Conservation (phyloP, 352 stramenopile species). For the Globisporangium orthogonon region DNA sequence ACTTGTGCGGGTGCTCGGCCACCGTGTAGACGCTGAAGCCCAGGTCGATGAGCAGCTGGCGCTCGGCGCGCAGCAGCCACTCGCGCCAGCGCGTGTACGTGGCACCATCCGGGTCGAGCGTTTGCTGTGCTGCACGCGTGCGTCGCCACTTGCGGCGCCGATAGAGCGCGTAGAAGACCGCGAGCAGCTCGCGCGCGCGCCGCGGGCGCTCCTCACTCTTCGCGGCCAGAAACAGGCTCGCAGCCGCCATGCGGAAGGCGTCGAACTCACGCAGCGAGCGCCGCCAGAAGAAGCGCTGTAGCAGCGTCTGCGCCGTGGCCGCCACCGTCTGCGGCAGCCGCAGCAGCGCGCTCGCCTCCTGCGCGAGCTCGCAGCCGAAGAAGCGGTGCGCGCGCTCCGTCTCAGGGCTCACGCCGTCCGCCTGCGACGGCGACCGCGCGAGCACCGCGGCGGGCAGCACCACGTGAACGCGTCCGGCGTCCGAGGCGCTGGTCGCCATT, state of each 20-base stretch:
- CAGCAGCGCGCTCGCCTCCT: conserved; percentile 85
- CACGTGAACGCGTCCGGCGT: conserved; percentile 19
- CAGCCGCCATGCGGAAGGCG: conserved; percentile 85
- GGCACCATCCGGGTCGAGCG: conserved; percentile 58
- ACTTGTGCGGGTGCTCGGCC: conserved; percentile 92
- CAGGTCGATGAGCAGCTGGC: conserved; percentile 89
- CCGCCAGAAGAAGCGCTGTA: conserved; percentile 90
- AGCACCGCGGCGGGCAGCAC: conserved; percentile 39
- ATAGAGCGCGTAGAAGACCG: conserved; percentile 88
- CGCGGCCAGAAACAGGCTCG: conserved; percentile 82
- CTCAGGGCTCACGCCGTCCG: conserved; percentile 26
- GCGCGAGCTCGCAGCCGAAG: conserved; percentile 88
- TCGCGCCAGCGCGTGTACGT: conserved; percentile 71
- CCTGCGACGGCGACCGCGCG: conserved; percentile 36
- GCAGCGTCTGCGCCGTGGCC: conserved; percentile 86
- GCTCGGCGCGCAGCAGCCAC: conserved; percentile 85
- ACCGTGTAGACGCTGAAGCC: conserved; percentile 91
- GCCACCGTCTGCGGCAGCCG: conserved; percentile 86
- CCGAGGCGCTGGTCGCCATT: neutral
- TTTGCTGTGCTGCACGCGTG: conserved; percentile 38
- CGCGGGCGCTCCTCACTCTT: conserved; percentile 88
- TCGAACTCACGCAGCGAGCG: conserved; percentile 85
- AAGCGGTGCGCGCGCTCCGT: conserved; percentile 61
- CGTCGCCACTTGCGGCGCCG: conserved; percentile 54
- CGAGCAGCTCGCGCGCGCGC: conserved; percentile 74